A percentile compares a stretch with the other conserved stretches of the same genome.
phyloP scores from a whole-genome alignment of 2,329 filamentous ascomycete genomes.

The Purpureocillium lavendulum region DNA sequence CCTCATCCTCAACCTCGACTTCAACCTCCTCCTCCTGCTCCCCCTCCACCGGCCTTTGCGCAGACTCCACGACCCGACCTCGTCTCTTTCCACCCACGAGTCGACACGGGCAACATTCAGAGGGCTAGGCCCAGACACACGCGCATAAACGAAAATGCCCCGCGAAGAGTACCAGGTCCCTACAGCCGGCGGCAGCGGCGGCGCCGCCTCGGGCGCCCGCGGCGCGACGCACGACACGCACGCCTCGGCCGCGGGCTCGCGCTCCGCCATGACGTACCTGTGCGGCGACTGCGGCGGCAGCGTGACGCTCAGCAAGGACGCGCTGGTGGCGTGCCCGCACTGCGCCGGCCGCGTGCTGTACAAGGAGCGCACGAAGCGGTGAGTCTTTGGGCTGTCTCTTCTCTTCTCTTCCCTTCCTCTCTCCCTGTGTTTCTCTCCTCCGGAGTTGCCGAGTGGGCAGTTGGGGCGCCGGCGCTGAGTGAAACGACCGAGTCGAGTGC shows the following conservation, averaged over 20 bases:
- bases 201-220: constrained; percentile 30
- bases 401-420: not conserved
- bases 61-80: no score
- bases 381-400: constrained; percentile 24
- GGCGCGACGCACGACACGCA: constrained; percentile 31
- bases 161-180: constrained; percentile 75
- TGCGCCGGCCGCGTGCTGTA: constrained; percentile 94
- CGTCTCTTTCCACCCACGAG: no score
- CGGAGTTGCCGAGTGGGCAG: no score
- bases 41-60: no score
- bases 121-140: not conserved
- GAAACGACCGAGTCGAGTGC: no score
- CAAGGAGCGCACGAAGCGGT: constrained; percentile 98
- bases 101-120: no score
- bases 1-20: not conserved
- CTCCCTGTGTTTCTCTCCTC: not conserved
- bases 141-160: constrained; percentile 36
- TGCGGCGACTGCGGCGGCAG: constrained; percentile 35
- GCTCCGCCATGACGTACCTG: constrained; percentile 28
- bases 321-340: constrained; percentile 38
- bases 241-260: constrained; percentile 15
- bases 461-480: no score
- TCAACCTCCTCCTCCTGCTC: no score
- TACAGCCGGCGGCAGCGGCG: constrained; percentile 33
- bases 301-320: constrained; percentile 34